Evolutionary conservation across 768 basidiomycete genomes (phyloP), one percentile per base, ranked within the genome.

Genomic region (Suillus sp.): DNA sequence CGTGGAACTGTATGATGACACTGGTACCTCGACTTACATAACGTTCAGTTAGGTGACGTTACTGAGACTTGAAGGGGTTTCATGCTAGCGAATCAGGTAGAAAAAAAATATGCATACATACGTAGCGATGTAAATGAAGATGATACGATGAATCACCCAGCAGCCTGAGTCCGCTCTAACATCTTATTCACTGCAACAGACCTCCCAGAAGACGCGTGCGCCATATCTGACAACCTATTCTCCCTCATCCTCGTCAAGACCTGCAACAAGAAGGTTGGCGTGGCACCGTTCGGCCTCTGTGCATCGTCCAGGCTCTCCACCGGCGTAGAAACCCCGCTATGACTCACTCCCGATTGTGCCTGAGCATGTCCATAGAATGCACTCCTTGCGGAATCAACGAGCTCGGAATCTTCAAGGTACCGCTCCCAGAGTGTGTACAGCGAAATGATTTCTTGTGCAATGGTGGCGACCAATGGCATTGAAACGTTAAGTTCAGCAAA

Each of bases 381-480:
- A 5, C 66, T 58, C 0, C 65, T 68, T 42, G 40, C 65, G 30
- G 64, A 60, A n/a, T 65, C 67, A n/a, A 80, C 78, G 4, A n/a
- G 75, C 11, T 80, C 70, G 4, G 77, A 78, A 50, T 90, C 86
- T 64, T 93, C 90, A 62, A 86, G 87, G 75, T 93, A 94, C 10
- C 85, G 80, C 43, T 92, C 91, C 94, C 96, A 98, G 0, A 95
- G 83, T 5, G 91, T 85, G 75, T 98, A 99, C 40, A 97, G 76
- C 4, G 91, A 86, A 60, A 98, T 83, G 67, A 99, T 93, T 77
- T 99, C 93, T 71, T 98, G 96, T 0, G 90, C 85, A 69, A 97
- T 89, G 45, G 91, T 88, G 32, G 93, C 86, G 45, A 99, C 78
- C 62, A 91, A 83, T 1, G 90, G 82, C 67, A 96, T 82, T 57